phyloP scores from a whole-genome alignment of 306 rosid genomes.

The Begonia loranthoides region DNA sequence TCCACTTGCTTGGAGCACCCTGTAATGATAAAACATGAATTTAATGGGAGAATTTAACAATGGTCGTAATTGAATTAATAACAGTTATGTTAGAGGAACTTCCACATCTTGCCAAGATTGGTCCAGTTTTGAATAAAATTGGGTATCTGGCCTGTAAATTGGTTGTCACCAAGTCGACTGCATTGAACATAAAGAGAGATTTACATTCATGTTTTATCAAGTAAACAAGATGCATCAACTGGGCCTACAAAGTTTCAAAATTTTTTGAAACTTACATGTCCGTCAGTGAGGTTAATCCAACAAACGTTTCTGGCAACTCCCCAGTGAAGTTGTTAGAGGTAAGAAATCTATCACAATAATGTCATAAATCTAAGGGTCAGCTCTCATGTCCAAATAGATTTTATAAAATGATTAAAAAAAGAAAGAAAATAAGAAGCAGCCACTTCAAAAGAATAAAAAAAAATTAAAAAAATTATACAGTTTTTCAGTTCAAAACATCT shows the following conservation, averaged over 20 bases:
- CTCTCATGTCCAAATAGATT: background rate
- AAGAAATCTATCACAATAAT: constrained; percentile 23
- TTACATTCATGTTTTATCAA: background rate
- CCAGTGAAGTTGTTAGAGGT: constrained; percentile 56
- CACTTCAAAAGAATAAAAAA: background rate
- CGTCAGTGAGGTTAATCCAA: constrained; percentile 23
- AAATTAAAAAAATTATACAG: background rate
- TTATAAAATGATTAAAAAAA: background rate
- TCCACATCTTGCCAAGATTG: constrained; percentile 35
- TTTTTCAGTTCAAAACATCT: no score
- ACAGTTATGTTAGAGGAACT: background rate
- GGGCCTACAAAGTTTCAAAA: background rate
- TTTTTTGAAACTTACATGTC: constrained; percentile 37
- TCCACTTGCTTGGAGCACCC: constrained; percentile 65
- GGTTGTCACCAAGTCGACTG: constrained; percentile 55
- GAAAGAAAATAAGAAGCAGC: background rate
- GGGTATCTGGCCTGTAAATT: constrained; percentile 47
- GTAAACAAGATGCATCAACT: background rate
- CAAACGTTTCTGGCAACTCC: constrained; percentile 45
- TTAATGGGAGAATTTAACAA: background rate
- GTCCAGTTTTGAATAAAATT: constrained; percentile 43
- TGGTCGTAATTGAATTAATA: background rate
- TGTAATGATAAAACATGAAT: constrained; percentile 13
- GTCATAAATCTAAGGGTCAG: background rate
- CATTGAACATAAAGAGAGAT: constrained; percentile 1